A percentile compares a stretch with the other conserved stretches of the same genome.
Conservation (phyloP, 257 asterid genomes). For the Solanum tarijense region DNA sequence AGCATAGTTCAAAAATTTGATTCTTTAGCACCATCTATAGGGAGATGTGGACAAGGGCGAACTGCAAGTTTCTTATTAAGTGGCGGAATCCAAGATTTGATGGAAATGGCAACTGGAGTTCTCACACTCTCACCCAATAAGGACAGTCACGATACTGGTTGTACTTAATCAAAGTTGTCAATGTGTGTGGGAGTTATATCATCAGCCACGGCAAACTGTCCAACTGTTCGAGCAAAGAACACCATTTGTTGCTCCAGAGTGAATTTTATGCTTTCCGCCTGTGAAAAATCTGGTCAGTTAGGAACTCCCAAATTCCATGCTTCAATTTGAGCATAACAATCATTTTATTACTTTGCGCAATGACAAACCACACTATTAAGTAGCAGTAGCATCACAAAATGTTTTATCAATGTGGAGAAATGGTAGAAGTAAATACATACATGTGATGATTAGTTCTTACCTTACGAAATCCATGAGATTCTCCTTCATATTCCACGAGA, state of each 20-base stretch:
- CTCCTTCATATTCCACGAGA: conserved; percentile 86
- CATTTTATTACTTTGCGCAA: neutral
- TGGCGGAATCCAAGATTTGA: neutral
- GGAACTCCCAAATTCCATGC: neutral
- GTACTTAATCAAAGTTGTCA: conserved; percentile 52
- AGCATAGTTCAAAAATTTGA: neutral
- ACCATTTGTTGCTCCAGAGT: conserved; percentile 90
- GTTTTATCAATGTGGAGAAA: neutral
- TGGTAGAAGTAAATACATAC: neutral
- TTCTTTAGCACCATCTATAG: neutral
- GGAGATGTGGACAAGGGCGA: neutral
- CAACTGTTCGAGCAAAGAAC: conserved; percentile 82
- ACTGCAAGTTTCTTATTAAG: neutral
- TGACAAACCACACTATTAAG: neutral
- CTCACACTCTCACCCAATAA: neutral
- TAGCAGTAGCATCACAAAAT: neutral
- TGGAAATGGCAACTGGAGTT: neutral
- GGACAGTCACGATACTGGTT: neutral
- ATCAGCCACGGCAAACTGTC: conserved; percentile 60
- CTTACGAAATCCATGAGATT: conserved; percentile 92
- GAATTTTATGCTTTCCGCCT: conserved; percentile 87
- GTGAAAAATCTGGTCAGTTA: conserved; percentile 1
- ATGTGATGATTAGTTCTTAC: conserved; percentile 19
- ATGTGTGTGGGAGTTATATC: conserved; percentile 55
- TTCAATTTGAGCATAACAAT: neutral